Conservation (phyloP, 257 asterid species). For the Salvia rosmarinus region DNA sequence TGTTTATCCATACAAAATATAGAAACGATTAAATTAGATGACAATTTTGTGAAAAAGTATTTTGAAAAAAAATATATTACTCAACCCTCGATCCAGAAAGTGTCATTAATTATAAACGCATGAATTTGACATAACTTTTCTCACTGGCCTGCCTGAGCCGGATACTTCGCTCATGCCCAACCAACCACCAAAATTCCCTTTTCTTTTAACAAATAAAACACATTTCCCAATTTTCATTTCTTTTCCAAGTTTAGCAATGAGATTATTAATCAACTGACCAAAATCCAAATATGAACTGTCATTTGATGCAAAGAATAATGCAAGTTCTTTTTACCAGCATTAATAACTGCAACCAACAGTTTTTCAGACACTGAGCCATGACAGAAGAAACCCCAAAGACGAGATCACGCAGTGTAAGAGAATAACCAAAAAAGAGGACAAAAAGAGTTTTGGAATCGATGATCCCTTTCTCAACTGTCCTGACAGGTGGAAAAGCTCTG, state of each 20-base stretch:
- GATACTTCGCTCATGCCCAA: constrained; percentile 42
- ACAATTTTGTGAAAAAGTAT: too few species aligned
- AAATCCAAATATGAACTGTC: constrained; percentile 23
- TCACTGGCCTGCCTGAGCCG: constrained; percentile 54
- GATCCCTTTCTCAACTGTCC: constrained; percentile 38
- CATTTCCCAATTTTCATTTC: constrained; percentile 19
- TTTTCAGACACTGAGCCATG: constrained; percentile 23
- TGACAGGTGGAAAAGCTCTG: constrained; percentile 37
- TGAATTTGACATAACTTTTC: constrained; percentile 20
- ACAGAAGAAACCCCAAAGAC: constrained; percentile 13
- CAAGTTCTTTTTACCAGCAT: neutral
- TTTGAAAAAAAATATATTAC: neutral
- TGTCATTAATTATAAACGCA: constrained; percentile 19
- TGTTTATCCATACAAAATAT: too few species aligned
- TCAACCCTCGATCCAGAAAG: neutral
- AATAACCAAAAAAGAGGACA: neutral
- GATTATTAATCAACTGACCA: constrained; percentile 24
- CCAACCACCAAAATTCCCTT: constrained; percentile 35
- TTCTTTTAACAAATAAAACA: constrained; percentile 3
- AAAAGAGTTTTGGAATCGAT: constrained; percentile 26
- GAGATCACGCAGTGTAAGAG: neutral
- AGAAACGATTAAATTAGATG: too few species aligned
- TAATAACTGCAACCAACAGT: constrained; percentile 31
- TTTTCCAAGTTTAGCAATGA: constrained; percentile 36
- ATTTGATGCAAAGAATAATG: constrained; percentile 6